These are phyloP conservation scores for Apiospora malaysiana DNA, from an alignment of 2,329 filamentous ascomycete species.

Conservation along the genomic window DNA sequence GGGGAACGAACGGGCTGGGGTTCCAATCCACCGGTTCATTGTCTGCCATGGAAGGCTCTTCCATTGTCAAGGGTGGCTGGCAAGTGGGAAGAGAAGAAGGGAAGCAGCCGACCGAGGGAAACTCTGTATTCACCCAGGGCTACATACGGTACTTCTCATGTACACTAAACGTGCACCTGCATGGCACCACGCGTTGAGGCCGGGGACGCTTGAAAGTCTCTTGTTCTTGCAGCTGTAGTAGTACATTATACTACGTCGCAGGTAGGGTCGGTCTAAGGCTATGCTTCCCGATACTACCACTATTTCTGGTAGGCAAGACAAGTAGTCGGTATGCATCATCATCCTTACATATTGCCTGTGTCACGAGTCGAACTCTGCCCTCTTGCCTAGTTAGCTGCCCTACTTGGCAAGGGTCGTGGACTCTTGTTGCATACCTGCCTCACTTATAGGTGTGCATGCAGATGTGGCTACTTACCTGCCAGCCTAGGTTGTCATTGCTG, in stretches of 20 bases:
- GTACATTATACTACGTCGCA: no score
- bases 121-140: slow-evolving; percentile 17
- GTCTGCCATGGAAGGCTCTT: neutral
- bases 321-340: slow-evolving; percentile 4
- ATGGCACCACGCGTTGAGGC: neutral
- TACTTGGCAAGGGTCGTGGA: neutral
- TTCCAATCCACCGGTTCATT: slow-evolving; percentile 17
- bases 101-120: slow-evolving; percentile 17
- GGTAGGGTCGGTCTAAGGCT: neutral
- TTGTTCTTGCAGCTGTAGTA: neutral
- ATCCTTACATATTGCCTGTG: slow-evolving; percentile 13
- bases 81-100: slow-evolving; percentile 7
- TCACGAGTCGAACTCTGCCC: slow-evolving; percentile 13
- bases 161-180: slow-evolving; percentile 12
- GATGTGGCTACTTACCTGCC: neutral
- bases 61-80: slow-evolving; percentile 12
- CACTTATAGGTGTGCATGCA: neutral
- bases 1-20: neutral
- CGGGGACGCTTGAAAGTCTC: neutral
- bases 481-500: neutral
- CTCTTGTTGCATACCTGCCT: neutral
- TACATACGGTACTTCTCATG: slow-evolving; percentile 15
- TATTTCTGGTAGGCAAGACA: neutral
- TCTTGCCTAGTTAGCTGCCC: neutral
- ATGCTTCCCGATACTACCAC: slow-evolving; percentile 6